Percentiles rank a stretch among this genome's conserved stretches.
Conservation (phyloP, 768 basidiomycete genomes). For the Paxillus ammoniavirescens region DNA sequence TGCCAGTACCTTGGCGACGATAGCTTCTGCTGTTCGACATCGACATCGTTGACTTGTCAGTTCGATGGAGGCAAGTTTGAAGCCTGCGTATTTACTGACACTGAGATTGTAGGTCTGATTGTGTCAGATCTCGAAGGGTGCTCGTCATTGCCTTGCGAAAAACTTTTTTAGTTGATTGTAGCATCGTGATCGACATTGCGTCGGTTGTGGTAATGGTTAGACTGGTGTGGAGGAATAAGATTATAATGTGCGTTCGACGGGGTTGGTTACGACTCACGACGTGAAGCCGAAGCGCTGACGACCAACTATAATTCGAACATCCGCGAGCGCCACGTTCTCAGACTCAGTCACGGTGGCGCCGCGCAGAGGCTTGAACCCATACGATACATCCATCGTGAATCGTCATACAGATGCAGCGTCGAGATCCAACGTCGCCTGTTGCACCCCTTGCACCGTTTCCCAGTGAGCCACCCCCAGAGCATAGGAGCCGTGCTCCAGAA, state of each 20-base stretch:
- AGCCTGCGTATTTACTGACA: slow-evolving; percentile 49
- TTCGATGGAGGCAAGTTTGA: neutral
- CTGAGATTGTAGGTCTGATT: slow-evolving; percentile 52
- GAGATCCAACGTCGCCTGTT: slow-evolving; percentile 42
- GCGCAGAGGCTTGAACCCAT: too few species aligned
- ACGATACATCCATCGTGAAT: neutral
- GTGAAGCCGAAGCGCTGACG: neutral
- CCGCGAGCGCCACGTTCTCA: slow-evolving; percentile 1
- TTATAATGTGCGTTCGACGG: neutral
- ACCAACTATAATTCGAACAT: slow-evolving; percentile 7
- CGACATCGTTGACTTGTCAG: neutral
- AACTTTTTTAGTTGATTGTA: slow-evolving; percentile 46
- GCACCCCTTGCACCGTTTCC: slow-evolving; percentile 45
- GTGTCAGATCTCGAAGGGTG: slow-evolving; percentile 44
- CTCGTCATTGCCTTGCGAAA: slow-evolving; percentile 51
- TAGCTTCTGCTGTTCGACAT: slow-evolving; percentile 24
- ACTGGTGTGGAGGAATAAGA: slow-evolving; percentile 1
- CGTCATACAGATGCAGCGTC: slow-evolving; percentile 7
- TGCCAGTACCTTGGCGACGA: slow-evolving; percentile 47
- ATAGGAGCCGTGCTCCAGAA: slow-evolving; percentile 72
- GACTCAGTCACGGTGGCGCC: neutral
- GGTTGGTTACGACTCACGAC: too few species aligned
- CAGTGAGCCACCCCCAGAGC: slow-evolving; percentile 37
- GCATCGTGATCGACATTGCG: slow-evolving; percentile 28
- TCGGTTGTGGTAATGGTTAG: neutral